Percentiles rank a stretch among this genome's conserved stretches.
Conservation (phyloP, 1,284 basidiomycete species). For the Ustilago crameri region DNA sequence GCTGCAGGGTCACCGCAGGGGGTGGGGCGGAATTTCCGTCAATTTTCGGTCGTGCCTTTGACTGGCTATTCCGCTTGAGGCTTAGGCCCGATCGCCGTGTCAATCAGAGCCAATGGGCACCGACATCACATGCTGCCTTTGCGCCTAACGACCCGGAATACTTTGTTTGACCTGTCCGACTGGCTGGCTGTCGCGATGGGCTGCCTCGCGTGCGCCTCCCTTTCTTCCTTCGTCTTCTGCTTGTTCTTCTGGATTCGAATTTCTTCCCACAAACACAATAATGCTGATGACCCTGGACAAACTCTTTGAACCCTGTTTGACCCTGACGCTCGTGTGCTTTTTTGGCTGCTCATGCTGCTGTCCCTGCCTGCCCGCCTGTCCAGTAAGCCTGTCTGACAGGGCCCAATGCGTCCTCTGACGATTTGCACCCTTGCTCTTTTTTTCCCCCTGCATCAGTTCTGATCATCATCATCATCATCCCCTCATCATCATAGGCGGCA, state of each 20-base stretch:
- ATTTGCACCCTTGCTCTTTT: background rate
- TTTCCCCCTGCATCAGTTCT: background rate
- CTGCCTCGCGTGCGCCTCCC: background rate
- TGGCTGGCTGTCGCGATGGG: background rate
- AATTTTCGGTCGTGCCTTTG: background rate
- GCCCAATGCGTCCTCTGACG: background rate
- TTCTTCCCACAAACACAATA: background rate
- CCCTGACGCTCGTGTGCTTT: background rate
- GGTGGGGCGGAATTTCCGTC: too few relatives aligned
- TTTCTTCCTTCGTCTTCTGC: background rate
- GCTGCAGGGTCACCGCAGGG: too few relatives aligned
- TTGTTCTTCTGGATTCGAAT: conserved; percentile 5
- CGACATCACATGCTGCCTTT: background rate
- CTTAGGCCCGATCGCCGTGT: background rate
- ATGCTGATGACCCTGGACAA: conserved; percentile 8
- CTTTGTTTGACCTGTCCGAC: background rate
- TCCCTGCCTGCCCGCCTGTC: background rate
- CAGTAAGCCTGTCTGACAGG: background rate
- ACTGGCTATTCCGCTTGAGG: background rate
- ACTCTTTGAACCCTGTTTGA: conserved; percentile 3
- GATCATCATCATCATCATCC: conserved; percentile 6
- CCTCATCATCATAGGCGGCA: conserved; percentile 9
- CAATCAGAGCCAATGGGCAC: conserved; percentile 8
- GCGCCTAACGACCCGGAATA: conserved; percentile 5
- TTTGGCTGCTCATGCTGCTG: background rate